Conservation (phyloP, 1,284 basidiomycete genomes). For the Ceratobasidium theobromae region DNA sequence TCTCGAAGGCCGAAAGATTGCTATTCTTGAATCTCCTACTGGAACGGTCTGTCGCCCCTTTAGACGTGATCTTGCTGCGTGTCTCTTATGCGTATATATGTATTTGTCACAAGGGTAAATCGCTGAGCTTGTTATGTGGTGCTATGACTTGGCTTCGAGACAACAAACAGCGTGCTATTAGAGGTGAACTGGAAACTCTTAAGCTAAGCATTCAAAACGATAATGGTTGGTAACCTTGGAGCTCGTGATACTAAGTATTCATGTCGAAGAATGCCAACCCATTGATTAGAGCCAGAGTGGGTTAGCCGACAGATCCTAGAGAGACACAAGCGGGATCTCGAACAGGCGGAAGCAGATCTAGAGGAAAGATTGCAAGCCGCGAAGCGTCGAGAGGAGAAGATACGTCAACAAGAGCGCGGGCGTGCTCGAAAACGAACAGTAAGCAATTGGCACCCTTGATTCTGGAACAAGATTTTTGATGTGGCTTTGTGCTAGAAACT, state of each 20-base stretch:
- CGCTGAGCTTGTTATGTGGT: slow-evolving; percentile 78
- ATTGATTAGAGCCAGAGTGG: slow-evolving; percentile 67
- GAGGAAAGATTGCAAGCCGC: slow-evolving; percentile 61
- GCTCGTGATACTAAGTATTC: no score
- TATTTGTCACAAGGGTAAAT: slow-evolving; percentile 82
- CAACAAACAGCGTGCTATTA: slow-evolving; percentile 64
- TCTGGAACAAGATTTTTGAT: no score
- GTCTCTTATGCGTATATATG: no score
- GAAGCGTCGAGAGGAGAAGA: slow-evolving; percentile 60
- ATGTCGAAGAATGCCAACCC: not conserved
- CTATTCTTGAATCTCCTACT: slow-evolving; percentile 59
- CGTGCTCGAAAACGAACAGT: slow-evolving; percentile 63
- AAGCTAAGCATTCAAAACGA: slow-evolving; percentile 42
- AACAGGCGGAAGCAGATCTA: slow-evolving; percentile 64
- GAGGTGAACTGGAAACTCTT: slow-evolving; percentile 56
- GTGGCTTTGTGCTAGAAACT: slow-evolving; percentile 39
- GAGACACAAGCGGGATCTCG: slow-evolving; percentile 61
- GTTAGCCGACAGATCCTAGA: slow-evolving; percentile 75
- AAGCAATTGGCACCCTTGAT: slow-evolving; percentile 40
- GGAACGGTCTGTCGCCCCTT: slow-evolving; percentile 44
- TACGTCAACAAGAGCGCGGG: slow-evolving; percentile 57
- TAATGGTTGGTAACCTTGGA: slow-evolving; percentile 43
- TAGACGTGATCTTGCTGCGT: no score
- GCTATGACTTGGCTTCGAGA: slow-evolving; percentile 79
- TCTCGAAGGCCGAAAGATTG: slow-evolving; percentile 73